A percentile compares a stretch with the other conserved stretches of the same genome.
Evolutionary conservation across 768 basidiomycete genomes (phyloP).

Genomic region (Pisolithus sp.): DNA sequence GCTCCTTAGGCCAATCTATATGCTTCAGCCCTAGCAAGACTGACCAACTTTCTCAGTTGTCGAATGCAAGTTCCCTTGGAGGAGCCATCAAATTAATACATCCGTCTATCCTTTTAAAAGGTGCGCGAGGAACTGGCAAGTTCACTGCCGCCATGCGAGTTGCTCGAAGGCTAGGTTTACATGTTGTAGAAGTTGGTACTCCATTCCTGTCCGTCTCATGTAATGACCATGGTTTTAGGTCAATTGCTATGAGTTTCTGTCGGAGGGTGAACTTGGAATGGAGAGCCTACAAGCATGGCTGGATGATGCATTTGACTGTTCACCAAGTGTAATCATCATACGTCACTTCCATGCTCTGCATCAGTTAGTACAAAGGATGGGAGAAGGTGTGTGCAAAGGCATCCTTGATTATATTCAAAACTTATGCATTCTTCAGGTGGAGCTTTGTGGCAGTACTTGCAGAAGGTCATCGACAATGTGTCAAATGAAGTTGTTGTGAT

Average conservation of each 20-base stretch:
- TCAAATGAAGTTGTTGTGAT: constrained; percentile 73
- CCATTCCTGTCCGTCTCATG: neutral
- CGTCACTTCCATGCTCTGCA: constrained; percentile 76
- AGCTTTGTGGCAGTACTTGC: constrained; percentile 47
- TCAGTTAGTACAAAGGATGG: constrained; percentile 56
- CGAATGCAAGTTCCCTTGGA: constrained; percentile 52
- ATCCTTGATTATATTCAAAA: neutral
- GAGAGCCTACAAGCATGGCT: constrained; percentile 70
- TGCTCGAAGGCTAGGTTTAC: constrained; percentile 62
- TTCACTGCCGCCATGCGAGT: constrained; percentile 53
- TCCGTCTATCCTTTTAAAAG: constrained; percentile 71
- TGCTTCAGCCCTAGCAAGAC: constrained; percentile 27
- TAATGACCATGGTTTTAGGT: constrained; percentile 43
- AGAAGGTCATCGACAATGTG: constrained; percentile 54
- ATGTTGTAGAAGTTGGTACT: constrained; percentile 61
- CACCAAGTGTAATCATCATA: constrained; percentile 81
- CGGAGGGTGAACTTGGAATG: constrained; percentile 70
- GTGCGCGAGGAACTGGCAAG: constrained; percentile 79
- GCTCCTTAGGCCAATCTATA: constrained; percentile 15
- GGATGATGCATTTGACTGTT: constrained; percentile 68
- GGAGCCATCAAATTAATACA: constrained; percentile 53
- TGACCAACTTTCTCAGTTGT: constrained; percentile 47
- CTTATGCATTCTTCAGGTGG: constrained; percentile 40
- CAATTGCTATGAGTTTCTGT: constrained; percentile 78
- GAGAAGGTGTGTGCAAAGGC: constrained; percentile 44